Evolutionary conservation across 345 rosid species (phyloP), one percentile per base, ranked within the genome.

Genomic region (Syzygium grande): DNA sequence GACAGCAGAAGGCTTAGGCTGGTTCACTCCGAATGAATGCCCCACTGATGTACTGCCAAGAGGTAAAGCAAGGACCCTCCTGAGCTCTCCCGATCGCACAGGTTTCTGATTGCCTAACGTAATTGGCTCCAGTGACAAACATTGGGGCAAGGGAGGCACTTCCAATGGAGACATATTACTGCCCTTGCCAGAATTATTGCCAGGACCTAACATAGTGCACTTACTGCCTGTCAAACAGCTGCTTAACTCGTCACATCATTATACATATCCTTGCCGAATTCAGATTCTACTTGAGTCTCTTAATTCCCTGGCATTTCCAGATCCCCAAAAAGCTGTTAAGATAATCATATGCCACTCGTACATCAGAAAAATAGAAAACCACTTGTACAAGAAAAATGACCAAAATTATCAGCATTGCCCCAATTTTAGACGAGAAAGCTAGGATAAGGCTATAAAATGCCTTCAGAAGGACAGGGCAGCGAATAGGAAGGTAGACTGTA

Each of bases 111-210:
- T 93, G 52, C 93, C 96, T 89, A 96, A 89, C 27, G 94, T 92
- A 85, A 98, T 96, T 13, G 96, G 98, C 87, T 96, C 98, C 97
- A 98, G 89, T 22, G 93, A 87, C 89, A 98, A 91, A 84, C 91
- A 94, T 27, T 95, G 95, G 27, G 95, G 91, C 89, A 98, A 90
- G 6, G 93, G 90, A 27, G 94, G 95, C 87, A 95, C 73, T 86
- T 98, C 99, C 21, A 95, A 90, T 13, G 98, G 89, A 52, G 86
- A 88, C 53, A 94, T 88, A 17, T 89, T 91, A 85, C 85, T 90
- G 86, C 93, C 96, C 85, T 94, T 92, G 85, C 92, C 92, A 89
- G 91, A 91, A 91, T 87, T 90, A 92, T 91, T 92, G 88, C 94
- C 96, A 30, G 94, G 91, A 88, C 92, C 91, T 87, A 92, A 89